These are phyloP conservation scores for Fusarium sp. DNA, from an alignment of 2,329 filamentous ascomycete species.

Conservation along the genomic window DNA sequence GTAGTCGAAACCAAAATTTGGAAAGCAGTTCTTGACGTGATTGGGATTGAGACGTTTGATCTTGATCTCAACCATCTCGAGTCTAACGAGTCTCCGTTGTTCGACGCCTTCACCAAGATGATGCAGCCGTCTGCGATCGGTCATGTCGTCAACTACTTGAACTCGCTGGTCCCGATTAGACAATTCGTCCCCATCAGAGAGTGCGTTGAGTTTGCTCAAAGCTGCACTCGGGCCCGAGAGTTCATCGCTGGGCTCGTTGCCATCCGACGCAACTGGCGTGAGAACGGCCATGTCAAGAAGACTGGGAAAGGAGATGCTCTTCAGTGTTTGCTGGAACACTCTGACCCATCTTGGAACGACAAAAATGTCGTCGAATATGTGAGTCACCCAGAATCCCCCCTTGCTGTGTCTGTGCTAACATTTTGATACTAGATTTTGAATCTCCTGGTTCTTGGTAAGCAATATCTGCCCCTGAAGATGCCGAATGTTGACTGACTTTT, in stretches of 20 bases:
- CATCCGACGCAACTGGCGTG: conserved; percentile 7
- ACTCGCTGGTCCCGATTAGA: conserved; percentile 51
- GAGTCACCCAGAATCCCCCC: neutral
- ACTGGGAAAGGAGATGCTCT: conserved; percentile 39
- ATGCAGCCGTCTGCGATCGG: conserved; percentile 44
- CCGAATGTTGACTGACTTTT: neutral
- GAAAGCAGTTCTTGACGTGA: conserved; percentile 51
- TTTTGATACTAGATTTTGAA: conserved; percentile 55
- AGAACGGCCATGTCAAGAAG: conserved; percentile 5
- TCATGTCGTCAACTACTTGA: conserved; percentile 49
- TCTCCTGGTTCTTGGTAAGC: conserved; percentile 55
- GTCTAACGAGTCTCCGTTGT: conserved; percentile 41
- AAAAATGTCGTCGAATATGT: conserved; percentile 47
- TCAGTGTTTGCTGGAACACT: conserved; percentile 51
- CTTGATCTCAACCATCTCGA: conserved; percentile 51
- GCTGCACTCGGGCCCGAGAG: conserved; percentile 45
- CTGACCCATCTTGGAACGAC: conserved; percentile 37
- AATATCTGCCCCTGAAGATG: neutral
- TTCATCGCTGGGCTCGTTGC: conserved; percentile 45
- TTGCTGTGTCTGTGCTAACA: conserved; percentile 38
- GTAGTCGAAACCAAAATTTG: conserved; percentile 47
- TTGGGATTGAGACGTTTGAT: conserved; percentile 50
- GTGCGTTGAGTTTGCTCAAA: conserved; percentile 50
- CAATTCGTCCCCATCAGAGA: conserved; percentile 51
- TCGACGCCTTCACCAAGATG: conserved; percentile 36